Percentiles rank a stretch among this genome's conserved stretches.
Conservation (phyloP, 2,329 filamentous ascomycete species). For the Fonsecaea nubica region DNA sequence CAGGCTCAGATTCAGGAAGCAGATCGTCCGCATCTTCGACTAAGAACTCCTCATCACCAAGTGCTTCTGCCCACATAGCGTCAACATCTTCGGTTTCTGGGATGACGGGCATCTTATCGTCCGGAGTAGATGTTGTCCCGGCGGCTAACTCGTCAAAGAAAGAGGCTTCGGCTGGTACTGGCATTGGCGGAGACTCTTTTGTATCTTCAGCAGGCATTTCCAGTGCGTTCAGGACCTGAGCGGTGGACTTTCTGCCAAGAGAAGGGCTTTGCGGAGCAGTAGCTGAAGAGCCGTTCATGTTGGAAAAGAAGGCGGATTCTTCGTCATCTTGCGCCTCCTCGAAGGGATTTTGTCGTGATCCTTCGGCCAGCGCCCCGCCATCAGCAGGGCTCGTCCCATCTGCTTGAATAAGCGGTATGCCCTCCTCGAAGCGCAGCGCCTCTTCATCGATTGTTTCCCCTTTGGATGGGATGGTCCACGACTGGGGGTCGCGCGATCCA, state of each 20-base stretch:
- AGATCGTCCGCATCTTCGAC: constrained; percentile 82
- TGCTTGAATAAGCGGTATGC: constrained; percentile 35
- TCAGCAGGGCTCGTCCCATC: constrained; percentile 5
- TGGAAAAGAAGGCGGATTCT: constrained; percentile 32
- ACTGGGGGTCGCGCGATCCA: constrained; percentile 7
- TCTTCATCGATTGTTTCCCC: constrained; percentile 22
- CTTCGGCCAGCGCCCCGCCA: not conserved
- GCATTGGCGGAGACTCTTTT: constrained; percentile 44
- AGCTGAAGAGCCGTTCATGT: constrained; percentile 12
- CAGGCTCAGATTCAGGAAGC: constrained; percentile 69
- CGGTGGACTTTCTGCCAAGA: constrained; percentile 73
- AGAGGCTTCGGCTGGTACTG: constrained; percentile 39
- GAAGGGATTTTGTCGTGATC: constrained; percentile 14
- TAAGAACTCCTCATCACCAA: constrained; percentile 73
- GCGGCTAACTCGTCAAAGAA: constrained; percentile 34
- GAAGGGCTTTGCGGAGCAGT: constrained; percentile 13
- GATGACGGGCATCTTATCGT: constrained; percentile 12
- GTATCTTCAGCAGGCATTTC: constrained; percentile 42
- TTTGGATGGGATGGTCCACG: constrained; percentile 30
- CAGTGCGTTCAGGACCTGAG: constrained; percentile 66
- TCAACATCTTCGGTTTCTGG: constrained; percentile 68
- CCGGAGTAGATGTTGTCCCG: constrained; percentile 9
- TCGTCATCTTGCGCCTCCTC: constrained; percentile 26
- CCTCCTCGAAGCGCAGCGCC: constrained; percentile 37
- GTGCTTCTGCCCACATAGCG: constrained; percentile 81